Evolutionary conservation across 768 basidiomycete species (phyloP).

Genomic region (Sarcodon aspratus): DNA sequence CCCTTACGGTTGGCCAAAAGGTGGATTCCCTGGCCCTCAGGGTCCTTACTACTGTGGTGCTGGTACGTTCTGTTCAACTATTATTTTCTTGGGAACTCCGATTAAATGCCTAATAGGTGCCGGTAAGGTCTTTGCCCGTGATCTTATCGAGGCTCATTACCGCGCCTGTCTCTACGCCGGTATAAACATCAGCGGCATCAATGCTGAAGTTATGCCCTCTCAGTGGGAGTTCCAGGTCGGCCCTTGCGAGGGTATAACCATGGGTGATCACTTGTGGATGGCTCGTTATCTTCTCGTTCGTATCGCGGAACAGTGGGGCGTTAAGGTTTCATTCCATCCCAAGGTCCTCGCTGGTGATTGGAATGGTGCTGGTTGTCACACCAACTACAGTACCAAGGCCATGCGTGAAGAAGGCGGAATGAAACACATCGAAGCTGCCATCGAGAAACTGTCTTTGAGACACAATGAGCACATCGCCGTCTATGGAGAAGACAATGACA

Average conservation of each 20-base stretch:
- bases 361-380: conserved; percentile 99
- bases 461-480: conserved; percentile 96
- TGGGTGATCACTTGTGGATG: conserved; percentile 99
- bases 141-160: conserved; percentile 98
- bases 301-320: conserved; percentile 93
- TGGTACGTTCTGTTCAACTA: conserved; percentile 38
- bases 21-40: conserved; percentile 98
- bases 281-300: conserved; percentile 93
- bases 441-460: conserved; percentile 83
- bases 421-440: conserved; percentile 84
- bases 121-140: conserved; percentile 96
- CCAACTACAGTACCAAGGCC: conserved; percentile 90
- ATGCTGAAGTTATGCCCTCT: conserved; percentile 98
- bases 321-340: conserved; percentile 99
- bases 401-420: conserved; percentile 95
- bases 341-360: conserved; percentile 96
- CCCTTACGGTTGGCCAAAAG: conserved; percentile 96
- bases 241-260: conserved; percentile 92
- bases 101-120: conserved; percentile 42
- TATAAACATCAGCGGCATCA: conserved; percentile 98
- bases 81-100: conserved; percentile 1
- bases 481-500: conserved; percentile 96
- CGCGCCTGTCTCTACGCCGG: conserved; percentile 92
- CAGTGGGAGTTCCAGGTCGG: conserved; percentile 99
- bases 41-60: conserved; percentile 99